Evolutionary conservation across 1,139 yeast species (phyloP), one percentile per base, ranked within the genome.

Genomic region (Geotrichum restrictum): DNA sequence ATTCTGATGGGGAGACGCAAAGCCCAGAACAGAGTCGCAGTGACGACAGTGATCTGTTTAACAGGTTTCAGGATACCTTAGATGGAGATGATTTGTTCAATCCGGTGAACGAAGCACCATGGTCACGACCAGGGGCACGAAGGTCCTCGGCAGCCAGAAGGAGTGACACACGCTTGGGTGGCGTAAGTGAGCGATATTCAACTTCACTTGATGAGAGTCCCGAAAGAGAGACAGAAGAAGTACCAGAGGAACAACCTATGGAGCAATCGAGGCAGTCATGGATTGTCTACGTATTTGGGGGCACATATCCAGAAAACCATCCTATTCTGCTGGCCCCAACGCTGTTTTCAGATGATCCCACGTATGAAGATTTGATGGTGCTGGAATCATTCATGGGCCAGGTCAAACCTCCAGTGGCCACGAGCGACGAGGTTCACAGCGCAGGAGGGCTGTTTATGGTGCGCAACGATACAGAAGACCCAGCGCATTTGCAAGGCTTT

Each of bases 281-380:
- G 81, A 73, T 77, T 24, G 75, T 77, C 16, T 76, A 75, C 56
- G 79, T 77, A 4, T 70, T 76, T 60, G 81, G 81, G 1, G 79
- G 79, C 29, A 61, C 73, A 2, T 77, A 74, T 56, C 74, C 78
- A 1, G 69, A 67, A 48, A 67, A 74, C 55, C 81, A 78, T 57
- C 81, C 81, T 3, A 62, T 78, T 11, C 63, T 77, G 39, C 63
- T 72, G 1, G 77, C 80, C 0, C 79, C 79, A 2, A 67, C 78
- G 0, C 59, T 77, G 32, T 67, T 75, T 61, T 71, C 77, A 1
- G 80, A 76, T 50, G 68, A 72, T 50, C 81, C 81, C 6, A 69
- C 78, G 0, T 74, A 75, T 59, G 80, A 77, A 54, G 81, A 78
- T 56, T 59, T 77, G 62, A 57, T 76, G 41, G 64, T 70, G 4